Evolutionary conservation across 2,329 filamentous ascomycete species (phyloP), one percentile per base, ranked within the genome.

Genomic region (Allantophomopsis cytisporea): DNA sequence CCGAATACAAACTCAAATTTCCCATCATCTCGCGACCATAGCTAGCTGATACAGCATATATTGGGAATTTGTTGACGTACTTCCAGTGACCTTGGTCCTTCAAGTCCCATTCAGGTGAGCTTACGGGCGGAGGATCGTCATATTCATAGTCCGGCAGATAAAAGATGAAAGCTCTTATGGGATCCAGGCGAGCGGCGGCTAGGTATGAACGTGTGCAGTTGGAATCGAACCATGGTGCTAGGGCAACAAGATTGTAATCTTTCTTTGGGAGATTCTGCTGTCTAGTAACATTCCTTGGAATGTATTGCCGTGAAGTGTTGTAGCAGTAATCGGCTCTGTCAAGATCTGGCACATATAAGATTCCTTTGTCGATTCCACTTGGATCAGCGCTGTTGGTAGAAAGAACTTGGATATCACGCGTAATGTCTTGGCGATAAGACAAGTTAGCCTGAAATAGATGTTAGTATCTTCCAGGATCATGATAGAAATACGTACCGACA

Each of bases 311-410:
- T 33, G 80, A 75, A 36, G 71, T 60, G 13, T 74, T 63, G 53
- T 68, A 67, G 61, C 88, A 95, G 0, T 66, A 60, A 45, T 80
- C 69, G 41, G 66, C 56, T 10, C 53, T 41, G 5, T 60, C 55
- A 32, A 94, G 67, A 43, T 79, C 73, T 4, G 89, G 91, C 2
- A 94, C 81, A 57, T 91, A 96, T 41, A 96, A 69, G 13, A 95
- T 71, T 44, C 89, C 89, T 46, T 76, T 72, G 30, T 91, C 75
- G 39, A 74, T 64, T 46, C 79, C 73, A 31, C 66, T 58, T 7
- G 65, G 65, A 23, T 71, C 66, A 39, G 74, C 68, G 54, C 75
- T 77, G 44, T 76, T 81, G 23, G 71, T 75, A 3, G 83, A 83
- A 12, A 95, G 66, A 0, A 85, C 93, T 35, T 79, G 83, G 38